phyloP scores from a whole-genome alignment of 1,284 basidiomycete species.

The Ceratobasidium sp. region DNA sequence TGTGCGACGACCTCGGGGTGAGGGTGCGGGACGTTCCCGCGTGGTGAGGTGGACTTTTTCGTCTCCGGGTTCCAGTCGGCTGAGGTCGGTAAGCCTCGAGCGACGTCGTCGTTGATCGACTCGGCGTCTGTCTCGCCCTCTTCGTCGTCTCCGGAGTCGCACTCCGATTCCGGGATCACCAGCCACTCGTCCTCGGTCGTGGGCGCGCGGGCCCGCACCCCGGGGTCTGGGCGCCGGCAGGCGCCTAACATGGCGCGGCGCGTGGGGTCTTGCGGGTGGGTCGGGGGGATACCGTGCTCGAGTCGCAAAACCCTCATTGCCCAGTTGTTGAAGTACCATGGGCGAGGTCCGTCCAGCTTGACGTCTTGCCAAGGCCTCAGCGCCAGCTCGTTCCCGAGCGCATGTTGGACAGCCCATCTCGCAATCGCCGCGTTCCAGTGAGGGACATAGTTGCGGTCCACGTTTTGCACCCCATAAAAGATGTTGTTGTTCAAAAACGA shows the following conservation, averaged over 20 bases:
- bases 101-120: conserved; percentile 14
- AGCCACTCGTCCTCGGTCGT: neutral
- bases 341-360: neutral
- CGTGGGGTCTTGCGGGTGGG: neutral
- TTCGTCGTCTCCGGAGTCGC: neutral
- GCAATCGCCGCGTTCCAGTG: neutral
- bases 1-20: neutral
- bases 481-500: neutral
- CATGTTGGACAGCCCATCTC: neutral
- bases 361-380: neutral
- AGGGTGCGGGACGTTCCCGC: neutral
- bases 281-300: neutral
- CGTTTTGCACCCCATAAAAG: neutral
- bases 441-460: neutral
- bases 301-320: neutral
- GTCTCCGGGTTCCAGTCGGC: neutral
- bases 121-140: neutral
- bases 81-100: neutral
- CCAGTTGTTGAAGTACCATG: neutral
- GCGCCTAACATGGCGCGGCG: neutral
- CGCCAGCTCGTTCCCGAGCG: neutral
- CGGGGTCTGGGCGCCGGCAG: neutral
- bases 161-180: neutral
- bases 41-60: neutral
- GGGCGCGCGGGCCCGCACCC: neutral